phyloP scores from a whole-genome alignment of 2,329 filamentous ascomycete species.

The Ophiocordyceps unilateralis region DNA sequence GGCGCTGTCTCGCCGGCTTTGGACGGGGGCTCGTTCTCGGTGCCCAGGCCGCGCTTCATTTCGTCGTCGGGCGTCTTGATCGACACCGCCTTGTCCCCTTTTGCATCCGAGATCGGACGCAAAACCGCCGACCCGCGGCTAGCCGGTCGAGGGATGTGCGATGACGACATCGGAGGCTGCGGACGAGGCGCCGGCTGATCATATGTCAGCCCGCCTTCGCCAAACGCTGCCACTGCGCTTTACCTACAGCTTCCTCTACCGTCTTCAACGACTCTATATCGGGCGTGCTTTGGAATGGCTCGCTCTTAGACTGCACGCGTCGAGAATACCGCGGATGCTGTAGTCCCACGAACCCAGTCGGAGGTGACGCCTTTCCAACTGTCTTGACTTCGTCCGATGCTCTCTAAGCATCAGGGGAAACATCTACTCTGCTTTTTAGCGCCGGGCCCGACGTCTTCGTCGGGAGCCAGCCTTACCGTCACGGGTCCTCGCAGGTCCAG shows the following conservation, averaged over 20 bases:
- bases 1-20: slow-evolving; percentile 1
- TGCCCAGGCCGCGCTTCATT: neutral
- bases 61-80: neutral
- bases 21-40: slow-evolving; percentile 4
- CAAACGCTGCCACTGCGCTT: neutral
- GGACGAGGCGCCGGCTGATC: slow-evolving; percentile 8
- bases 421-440: slow-evolving; percentile 7
- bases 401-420: slow-evolving; percentile 6
- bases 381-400: slow-evolving; percentile 6
- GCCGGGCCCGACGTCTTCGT: neutral
- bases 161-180: slow-evolving; percentile 1
- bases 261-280: slow-evolving; percentile 5
- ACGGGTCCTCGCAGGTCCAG: neutral
- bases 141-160: slow-evolving; percentile 10
- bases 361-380: slow-evolving; percentile 2
- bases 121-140: slow-evolving; percentile 3
- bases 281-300: slow-evolving; percentile 16
- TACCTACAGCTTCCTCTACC: slow-evolving; percentile 1
- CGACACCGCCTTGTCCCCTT: neutral
- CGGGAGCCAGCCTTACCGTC: slow-evolving; percentile 5
- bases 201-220: neutral
- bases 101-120: slow-evolving; percentile 3
- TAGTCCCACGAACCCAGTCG: slow-evolving; percentile 9
- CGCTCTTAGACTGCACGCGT: slow-evolving; percentile 30
- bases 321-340: slow-evolving; percentile 22